These are phyloP conservation scores for Pichia sp. DNA, from an alignment of 1,139 yeast genomes.

Conservation along the genomic window DNA sequence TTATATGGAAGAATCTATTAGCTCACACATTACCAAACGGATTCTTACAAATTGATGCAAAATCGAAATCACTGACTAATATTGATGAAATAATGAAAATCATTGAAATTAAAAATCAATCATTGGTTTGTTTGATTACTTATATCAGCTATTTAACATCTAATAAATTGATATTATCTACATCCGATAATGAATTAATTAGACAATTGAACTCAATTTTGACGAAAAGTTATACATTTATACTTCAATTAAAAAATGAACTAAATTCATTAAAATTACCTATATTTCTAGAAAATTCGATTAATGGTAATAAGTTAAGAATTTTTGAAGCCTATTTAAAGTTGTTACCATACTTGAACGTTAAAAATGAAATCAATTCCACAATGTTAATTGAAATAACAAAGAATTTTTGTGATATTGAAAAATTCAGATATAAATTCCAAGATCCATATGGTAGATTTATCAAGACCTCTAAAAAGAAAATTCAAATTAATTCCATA, in stretches of 20 bases:
- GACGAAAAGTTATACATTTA: constrained; percentile 34
- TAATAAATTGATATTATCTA: constrained; percentile 22
- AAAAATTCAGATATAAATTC: constrained; percentile 23
- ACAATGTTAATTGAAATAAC: constrained; percentile 39
- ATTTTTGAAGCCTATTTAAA: constrained; percentile 38
- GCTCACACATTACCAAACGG: constrained; percentile 39
- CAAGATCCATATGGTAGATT: constrained; percentile 10
- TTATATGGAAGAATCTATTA: constrained; percentile 77
- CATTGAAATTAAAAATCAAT: constrained; percentile 41
- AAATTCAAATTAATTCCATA: constrained; percentile 1
- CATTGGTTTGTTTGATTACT: constrained; percentile 40
- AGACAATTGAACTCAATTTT: constrained; percentile 39
- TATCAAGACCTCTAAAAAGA: constrained; percentile 12
- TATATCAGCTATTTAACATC: constrained; percentile 32
- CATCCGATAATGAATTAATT: constrained; percentile 33
- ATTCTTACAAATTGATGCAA: constrained; percentile 23
- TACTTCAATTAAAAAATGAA: constrained; percentile 27
- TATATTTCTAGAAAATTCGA: constrained; percentile 19
- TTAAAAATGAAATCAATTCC: constrained; percentile 38
- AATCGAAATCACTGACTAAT: constrained; percentile 25
- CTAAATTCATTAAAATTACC: constrained; percentile 12
- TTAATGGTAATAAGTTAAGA: constrained; percentile 37
- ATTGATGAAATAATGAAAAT: constrained; percentile 37
- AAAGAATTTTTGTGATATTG: constrained; percentile 38
- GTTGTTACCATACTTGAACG: constrained; percentile 34